Evolutionary conservation across 805 yeast genomes (phyloP).

Genomic region (Zygosaccharomyces siamensis): DNA sequence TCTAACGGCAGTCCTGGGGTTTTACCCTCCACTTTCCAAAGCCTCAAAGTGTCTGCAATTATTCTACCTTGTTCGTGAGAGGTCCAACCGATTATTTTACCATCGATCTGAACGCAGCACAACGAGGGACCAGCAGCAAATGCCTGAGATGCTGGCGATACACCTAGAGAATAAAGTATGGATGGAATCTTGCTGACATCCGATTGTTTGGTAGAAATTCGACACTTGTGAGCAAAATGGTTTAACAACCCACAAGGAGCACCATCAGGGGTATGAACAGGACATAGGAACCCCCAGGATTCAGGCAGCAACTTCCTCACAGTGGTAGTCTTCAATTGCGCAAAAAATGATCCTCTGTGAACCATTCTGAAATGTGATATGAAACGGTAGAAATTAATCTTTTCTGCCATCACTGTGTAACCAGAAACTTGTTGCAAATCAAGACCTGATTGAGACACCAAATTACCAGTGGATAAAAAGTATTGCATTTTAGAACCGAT

Average conservation of each 20-base stretch:
- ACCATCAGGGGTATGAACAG: constrained; percentile 99
- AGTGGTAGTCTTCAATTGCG: constrained; percentile 94
- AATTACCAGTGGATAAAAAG: constrained; percentile 93
- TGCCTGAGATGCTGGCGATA: constrained; percentile 64
- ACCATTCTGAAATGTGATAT: constrained; percentile 99
- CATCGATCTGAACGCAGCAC: constrained; percentile 91
- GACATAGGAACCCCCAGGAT: constrained; percentile 98
- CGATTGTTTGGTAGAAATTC: constrained; percentile 67
- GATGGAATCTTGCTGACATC: constrained; percentile 71
- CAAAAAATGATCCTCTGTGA: constrained; percentile 98
- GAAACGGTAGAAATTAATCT: constrained; percentile 94
- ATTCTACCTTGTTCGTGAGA: constrained; percentile 81
- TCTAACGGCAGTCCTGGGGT: constrained; percentile 71
- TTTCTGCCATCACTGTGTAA: constrained; percentile 97
- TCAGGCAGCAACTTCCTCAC: constrained; percentile 95
- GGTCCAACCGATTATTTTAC: constrained; percentile 90
- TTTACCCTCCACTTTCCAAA: constrained; percentile 82
- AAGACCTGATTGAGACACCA: constrained; percentile 93
- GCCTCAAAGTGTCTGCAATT: constrained; percentile 85
- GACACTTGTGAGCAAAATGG: constrained; percentile 94
- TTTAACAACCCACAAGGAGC: constrained; percentile 97
- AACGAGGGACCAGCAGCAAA: constrained; percentile 83
- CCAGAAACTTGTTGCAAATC: constrained; percentile 98
- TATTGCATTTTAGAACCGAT: constrained; percentile 93
- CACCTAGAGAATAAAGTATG: constrained; percentile 68